Evolutionary conservation across 106 monocot genomes (phyloP).

Genomic region (Narthecium ossifragum): DNA sequence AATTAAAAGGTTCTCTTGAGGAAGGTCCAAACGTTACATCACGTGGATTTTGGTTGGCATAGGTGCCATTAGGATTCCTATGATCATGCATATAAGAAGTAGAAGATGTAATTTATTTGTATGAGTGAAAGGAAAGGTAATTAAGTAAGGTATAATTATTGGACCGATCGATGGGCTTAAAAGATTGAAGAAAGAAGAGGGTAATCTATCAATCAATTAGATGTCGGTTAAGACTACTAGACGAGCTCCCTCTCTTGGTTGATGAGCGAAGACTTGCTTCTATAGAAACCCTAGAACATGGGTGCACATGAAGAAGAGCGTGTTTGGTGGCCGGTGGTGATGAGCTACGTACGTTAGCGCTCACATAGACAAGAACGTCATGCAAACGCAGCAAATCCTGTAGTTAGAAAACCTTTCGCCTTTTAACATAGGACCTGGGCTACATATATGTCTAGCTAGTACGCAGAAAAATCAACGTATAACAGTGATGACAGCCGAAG

Average conservation of each 20-base stretch:
- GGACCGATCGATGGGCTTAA: too few relatives aligned
- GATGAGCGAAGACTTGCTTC: not conserved
- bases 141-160: too few relatives aligned
- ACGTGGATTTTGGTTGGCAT: not conserved
- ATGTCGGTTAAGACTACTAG: too few relatives aligned
- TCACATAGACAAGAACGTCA: not conserved
- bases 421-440: not conserved
- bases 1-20: not conserved
- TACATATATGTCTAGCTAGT: not conserved
- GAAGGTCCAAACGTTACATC: not conserved
- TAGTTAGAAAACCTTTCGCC: not conserved
- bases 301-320: not conserved
- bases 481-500: not conserved
- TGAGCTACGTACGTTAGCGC: not conserved
- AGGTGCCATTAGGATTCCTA: too few relatives aligned
- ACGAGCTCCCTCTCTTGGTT: not conserved
- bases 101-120: too few relatives aligned
- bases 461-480: not conserved
- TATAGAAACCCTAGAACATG: conserved; percentile 1
- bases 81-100: too few relatives aligned
- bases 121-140: too few relatives aligned
- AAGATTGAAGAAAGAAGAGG: too few relatives aligned
- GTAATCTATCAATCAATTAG: too few relatives aligned
- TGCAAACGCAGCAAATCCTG: not conserved
- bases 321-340: not conserved